These are phyloP conservation scores for Arthroderma sp. DNA, from an alignment of 2,329 filamentous ascomycete genomes.

Conservation along the genomic window DNA sequence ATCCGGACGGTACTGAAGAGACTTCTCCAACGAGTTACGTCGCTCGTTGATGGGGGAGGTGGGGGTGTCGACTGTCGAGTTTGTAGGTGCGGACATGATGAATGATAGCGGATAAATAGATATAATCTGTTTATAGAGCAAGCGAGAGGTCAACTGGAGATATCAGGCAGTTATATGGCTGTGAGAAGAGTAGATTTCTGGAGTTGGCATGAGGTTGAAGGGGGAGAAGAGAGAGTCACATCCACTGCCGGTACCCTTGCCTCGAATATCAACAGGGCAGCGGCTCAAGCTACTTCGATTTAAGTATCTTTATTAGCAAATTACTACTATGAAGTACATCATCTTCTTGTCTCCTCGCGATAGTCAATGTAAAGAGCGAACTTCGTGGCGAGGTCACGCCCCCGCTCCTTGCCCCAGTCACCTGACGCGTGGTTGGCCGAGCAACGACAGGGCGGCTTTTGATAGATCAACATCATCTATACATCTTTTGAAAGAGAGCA, in stretches of 20 bases:
- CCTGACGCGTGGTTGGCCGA: neutral
- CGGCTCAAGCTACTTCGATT: neutral
- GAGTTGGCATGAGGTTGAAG: neutral
- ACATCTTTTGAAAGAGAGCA: too few species aligned
- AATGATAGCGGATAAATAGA: neutral
- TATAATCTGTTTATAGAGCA: neutral
- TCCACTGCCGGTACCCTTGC: neutral
- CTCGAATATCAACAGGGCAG: neutral
- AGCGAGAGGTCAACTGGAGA: neutral
- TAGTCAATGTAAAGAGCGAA: too few species aligned
- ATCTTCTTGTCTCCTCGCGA: neutral
- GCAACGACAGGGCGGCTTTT: too few species aligned
- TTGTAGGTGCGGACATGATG: neutral
- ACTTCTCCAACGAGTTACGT: constrained; percentile 58
- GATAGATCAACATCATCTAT: too few species aligned
- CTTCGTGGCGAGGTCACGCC: constrained; percentile 1
- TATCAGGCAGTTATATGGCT: neutral
- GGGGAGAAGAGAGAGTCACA: neutral
- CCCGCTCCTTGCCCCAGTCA: neutral
- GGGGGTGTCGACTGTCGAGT: constrained; percentile 40
- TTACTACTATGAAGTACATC: neutral
- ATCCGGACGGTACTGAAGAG: constrained; percentile 58
- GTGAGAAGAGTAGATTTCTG: neutral
- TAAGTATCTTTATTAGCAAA: neutral
- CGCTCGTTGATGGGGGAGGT: constrained; percentile 44